These are phyloP conservation scores for Gynochthodes officinalis DNA, from an alignment of 257 asterid genomes.

Conservation along the genomic window DNA sequence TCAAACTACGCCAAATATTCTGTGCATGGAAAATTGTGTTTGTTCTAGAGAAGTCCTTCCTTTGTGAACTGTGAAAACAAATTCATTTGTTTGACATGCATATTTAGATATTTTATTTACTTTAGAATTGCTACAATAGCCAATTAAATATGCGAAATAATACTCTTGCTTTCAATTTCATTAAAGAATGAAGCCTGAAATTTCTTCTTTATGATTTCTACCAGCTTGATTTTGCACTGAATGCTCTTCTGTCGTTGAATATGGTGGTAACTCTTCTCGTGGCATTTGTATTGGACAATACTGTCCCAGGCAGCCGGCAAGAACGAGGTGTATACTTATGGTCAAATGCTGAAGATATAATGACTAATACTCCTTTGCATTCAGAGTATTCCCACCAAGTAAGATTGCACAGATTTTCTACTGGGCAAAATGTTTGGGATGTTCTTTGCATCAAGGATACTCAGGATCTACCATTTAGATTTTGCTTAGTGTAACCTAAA, in stretches of 20 bases:
- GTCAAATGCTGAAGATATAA: slow-evolving; percentile 66
- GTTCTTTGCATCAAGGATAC: slow-evolving; percentile 5
- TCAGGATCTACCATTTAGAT: background rate
- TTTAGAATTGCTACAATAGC: background rate
- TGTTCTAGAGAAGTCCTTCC: background rate
- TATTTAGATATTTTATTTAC: background rate
- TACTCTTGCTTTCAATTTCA: background rate
- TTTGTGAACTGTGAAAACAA: background rate
- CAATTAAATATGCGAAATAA: background rate
- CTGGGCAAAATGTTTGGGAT: slow-evolving; percentile 77
- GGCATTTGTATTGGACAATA: slow-evolving; percentile 77
- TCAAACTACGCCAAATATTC: background rate
- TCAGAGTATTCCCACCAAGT: slow-evolving; percentile 62
- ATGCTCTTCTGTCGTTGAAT: slow-evolving; percentile 78
- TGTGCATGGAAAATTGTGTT: background rate
- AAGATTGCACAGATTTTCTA: slow-evolving; percentile 46
- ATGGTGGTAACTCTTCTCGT: slow-evolving; percentile 75
- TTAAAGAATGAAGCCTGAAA: slow-evolving; percentile 12
- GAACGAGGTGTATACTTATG: slow-evolving; percentile 87
- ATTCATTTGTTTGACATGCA: background rate
- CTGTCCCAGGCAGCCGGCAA: slow-evolving; percentile 82
- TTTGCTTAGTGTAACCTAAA: slow-evolving; percentile 10
- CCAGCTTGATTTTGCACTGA: slow-evolving; percentile 79
- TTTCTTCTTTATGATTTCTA: slow-evolving; percentile 17
- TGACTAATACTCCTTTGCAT: slow-evolving; percentile 52